These are phyloP conservation scores for Pugionium dolabratum DNA, from an alignment of 345 rosid species.

Conservation along the genomic window DNA sequence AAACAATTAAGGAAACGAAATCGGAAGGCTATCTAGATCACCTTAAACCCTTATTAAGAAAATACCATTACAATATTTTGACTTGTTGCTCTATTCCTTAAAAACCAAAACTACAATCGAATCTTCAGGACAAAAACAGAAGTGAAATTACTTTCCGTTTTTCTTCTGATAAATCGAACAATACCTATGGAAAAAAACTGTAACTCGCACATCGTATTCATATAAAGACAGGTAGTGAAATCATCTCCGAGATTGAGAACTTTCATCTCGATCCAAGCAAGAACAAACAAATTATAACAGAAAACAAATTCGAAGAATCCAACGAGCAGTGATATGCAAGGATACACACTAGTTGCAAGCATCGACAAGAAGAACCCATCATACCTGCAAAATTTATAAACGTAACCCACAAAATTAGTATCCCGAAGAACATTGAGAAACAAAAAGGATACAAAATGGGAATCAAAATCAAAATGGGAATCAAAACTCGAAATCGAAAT, in stretches of 20 bases:
- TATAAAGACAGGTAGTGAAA: too few relatives aligned
- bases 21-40: constrained; percentile 8
- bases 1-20: constrained; percentile 35
- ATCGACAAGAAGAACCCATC: constrained; percentile 99
- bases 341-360: constrained; percentile 99
- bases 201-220: neutral
- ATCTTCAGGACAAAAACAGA: constrained; percentile 1
- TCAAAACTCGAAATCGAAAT: constrained; percentile 9
- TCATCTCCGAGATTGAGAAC: neutral
- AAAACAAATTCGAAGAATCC: too few relatives aligned
- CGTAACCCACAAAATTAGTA: neutral
- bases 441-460: neutral
- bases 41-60: constrained; percentile 8
- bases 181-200: neutral
- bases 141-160: too few relatives aligned
- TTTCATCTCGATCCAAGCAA: constrained; percentile 33
- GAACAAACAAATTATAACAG: neutral
- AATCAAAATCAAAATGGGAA: neutral
- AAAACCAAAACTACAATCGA: neutral
- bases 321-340: constrained; percentile 33
- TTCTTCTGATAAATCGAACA: too few relatives aligned
- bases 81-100: too few relatives aligned
- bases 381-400: constrained; percentile 60
- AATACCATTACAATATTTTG: too few relatives aligned
- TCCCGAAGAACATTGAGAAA: neutral